phyloP scores from a whole-genome alignment of 768 basidiomycete genomes.

The Hydnum rufescens region DNA sequence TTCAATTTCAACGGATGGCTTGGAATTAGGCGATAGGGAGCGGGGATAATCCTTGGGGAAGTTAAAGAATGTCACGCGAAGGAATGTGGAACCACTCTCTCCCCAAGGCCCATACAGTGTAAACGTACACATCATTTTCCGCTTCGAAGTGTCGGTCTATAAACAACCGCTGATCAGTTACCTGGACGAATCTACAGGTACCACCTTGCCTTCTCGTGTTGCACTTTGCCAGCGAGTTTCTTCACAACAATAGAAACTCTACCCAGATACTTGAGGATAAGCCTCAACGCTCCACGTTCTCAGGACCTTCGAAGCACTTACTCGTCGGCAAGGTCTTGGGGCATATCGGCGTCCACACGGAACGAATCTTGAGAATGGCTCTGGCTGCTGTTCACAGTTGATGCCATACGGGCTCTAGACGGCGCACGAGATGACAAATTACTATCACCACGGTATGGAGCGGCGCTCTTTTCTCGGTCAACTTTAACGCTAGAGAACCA shows the following conservation, averaged over 20 bases:
- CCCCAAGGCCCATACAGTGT: slow-evolving; percentile 85
- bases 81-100: slow-evolving; percentile 54
- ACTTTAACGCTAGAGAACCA: slow-evolving; percentile 63
- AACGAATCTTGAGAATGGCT: background rate
- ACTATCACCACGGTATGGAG: slow-evolving; percentile 13
- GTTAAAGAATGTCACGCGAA: slow-evolving; percentile 61
- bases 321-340: slow-evolving; percentile 54
- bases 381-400: background rate
- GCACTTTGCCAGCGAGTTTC: slow-evolving; percentile 50
- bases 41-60: slow-evolving; percentile 74
- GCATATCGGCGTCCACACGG: slow-evolving; percentile 17
- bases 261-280: slow-evolving; percentile 4
- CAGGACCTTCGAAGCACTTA: slow-evolving; percentile 18
- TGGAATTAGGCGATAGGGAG: slow-evolving; percentile 18
- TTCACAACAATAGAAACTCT: slow-evolving; percentile 59
- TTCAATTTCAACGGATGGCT: slow-evolving; percentile 48
- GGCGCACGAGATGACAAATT: too few relatives aligned
- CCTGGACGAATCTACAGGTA: background rate
- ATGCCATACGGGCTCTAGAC: background rate
- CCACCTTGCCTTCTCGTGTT: slow-evolving; percentile 55
- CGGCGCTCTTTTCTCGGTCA: slow-evolving; percentile 14
- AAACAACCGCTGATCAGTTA: background rate
- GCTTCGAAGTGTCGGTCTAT: slow-evolving; percentile 23
- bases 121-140: slow-evolving; percentile 47
- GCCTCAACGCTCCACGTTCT: background rate